These are phyloP conservation scores for Peronosclerospora sorghi DNA, from an alignment of 352 stramenopile genomes.

Conservation along the genomic window DNA sequence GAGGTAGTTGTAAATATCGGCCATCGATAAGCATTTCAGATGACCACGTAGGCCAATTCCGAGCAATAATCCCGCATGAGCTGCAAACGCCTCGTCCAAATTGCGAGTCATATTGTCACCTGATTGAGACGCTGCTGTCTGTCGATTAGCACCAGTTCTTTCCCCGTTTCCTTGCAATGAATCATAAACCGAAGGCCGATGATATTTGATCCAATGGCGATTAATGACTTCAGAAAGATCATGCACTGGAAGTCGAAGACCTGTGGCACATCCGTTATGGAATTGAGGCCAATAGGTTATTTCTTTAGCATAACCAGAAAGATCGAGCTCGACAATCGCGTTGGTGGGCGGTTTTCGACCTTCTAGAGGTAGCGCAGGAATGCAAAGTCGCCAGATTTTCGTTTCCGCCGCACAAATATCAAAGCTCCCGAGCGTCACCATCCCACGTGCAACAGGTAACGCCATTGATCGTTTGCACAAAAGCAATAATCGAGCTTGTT, in stretches of 20 bases:
- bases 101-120: slow-evolving; percentile 24
- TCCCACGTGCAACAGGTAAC: slow-evolving; percentile 89
- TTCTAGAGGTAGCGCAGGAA: slow-evolving; percentile 89
- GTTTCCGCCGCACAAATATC: slow-evolving; percentile 47
- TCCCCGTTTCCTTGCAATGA: slow-evolving; percentile 6
- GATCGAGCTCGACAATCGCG: slow-evolving; percentile 87
- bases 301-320: slow-evolving; percentile 82
- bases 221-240: slow-evolving; percentile 84
- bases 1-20: slow-evolving; percentile 98
- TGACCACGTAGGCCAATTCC: slow-evolving; percentile 91
- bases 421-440: slow-evolving; percentile 93
- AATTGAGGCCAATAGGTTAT: slow-evolving; percentile 96
- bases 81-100: slow-evolving; percentile 74
- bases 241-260: slow-evolving; percentile 71
- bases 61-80: slow-evolving; percentile 92
- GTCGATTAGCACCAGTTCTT: slow-evolving; percentile 2
- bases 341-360: slow-evolving; percentile 91
- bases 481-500: slow-evolving; percentile 91
- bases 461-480: slow-evolving; percentile 91
- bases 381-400: slow-evolving; percentile 78
- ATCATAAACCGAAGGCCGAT: slow-evolving; percentile 68
- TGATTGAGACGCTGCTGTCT: slow-evolving; percentile 8
- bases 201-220: slow-evolving; percentile 97
- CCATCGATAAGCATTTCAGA: slow-evolving; percentile 91
- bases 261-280: slow-evolving; percentile 96